Evolutionary conservation across 2,329 filamentous ascomycete genomes (phyloP), one percentile per base, ranked within the genome.

Genomic region (Cladosporium cucumerinum): DNA sequence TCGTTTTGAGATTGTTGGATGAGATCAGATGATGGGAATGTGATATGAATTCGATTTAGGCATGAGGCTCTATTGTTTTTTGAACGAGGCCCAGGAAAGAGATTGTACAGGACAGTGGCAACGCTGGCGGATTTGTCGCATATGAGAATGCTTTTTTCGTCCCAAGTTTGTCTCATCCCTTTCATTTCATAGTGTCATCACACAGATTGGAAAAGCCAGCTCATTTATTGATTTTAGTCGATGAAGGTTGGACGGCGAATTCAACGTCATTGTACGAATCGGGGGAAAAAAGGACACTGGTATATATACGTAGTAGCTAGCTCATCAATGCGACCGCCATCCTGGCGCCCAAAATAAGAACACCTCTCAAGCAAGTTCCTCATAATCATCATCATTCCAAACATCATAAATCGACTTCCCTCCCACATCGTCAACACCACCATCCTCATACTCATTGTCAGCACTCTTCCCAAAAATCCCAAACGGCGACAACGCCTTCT

Each of bases 381-480:
- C 78, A 70, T 76, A 76, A 66, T 70, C 69, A 54, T 81, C 78
- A 67, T 82, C 79, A 69, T 82, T 76, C 81, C 81, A 82, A 55
- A 36, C 60, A 43, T 62, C 60, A 14, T 55, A 62, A 62, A 62
- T 69, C 30, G 65, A 66, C 36, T 43, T 66, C 30, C 30, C 57
- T 8, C 55, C 36, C 5, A 57, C 32, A 11, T 30, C 23, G 39
- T 51, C 36, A 11, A 61, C 46, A 43, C 64, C 60, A n/a, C 60
- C 46, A 30, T 54, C 61, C 6, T 61, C 60, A 43, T 48, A 65
- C 51, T 66, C 66, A 7, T 67, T 63, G 23, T 48, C 48, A 32
- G 16, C 48, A n/a, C 48, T 43, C 12, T 57, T 49, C 51, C 26
- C 26, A 8, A 32, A 54, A 32, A 54, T 54, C 26, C 51, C 51